phyloP scores from a whole-genome alignment of 768 basidiomycete species.

The Amanita brunnescens region DNA sequence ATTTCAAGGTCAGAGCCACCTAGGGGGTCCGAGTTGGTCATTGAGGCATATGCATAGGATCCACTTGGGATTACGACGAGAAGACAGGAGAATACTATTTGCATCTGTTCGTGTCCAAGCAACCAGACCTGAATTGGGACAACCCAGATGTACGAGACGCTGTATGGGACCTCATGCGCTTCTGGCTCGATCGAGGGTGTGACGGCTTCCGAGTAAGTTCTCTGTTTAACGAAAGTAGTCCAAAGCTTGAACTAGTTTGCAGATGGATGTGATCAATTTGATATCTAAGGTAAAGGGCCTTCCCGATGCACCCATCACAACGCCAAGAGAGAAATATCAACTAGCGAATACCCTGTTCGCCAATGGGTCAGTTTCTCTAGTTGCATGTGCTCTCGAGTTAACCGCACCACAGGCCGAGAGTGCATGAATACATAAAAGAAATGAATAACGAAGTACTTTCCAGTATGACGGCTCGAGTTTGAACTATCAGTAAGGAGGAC shows the following conservation, averaged over 20 bases:
- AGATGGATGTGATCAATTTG: constrained; percentile 69
- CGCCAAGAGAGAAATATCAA: constrained; percentile 43
- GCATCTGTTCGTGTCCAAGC: constrained; percentile 56
- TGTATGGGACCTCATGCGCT: constrained; percentile 57
- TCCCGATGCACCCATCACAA: constrained; percentile 55
- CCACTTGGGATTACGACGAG: constrained; percentile 66
- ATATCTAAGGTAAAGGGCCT: constrained; percentile 56
- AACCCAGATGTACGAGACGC: constrained; percentile 51
- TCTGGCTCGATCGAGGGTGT: constrained; percentile 68
- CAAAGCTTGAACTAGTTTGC: background rate
- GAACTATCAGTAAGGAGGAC: background rate
- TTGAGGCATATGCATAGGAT: constrained; percentile 26
- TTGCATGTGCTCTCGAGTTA: background rate
- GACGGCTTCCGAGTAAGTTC: constrained; percentile 63
- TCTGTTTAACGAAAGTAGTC: background rate
- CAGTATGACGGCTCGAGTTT: constrained; percentile 28
- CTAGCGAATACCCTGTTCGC: constrained; percentile 43
- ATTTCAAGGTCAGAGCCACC: constrained; percentile 44
- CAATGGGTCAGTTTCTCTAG: constrained; percentile 43
- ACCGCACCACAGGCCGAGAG: constrained; percentile 37
- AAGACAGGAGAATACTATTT: constrained; percentile 63
- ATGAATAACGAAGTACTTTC: constrained; percentile 57
- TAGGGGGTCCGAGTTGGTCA: background rate
- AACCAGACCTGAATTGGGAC: constrained; percentile 77
- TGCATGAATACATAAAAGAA: constrained; percentile 61